phyloP scores from a whole-genome alignment of 108 stramenopile species.

The Stephanodiscus triporus region DNA sequence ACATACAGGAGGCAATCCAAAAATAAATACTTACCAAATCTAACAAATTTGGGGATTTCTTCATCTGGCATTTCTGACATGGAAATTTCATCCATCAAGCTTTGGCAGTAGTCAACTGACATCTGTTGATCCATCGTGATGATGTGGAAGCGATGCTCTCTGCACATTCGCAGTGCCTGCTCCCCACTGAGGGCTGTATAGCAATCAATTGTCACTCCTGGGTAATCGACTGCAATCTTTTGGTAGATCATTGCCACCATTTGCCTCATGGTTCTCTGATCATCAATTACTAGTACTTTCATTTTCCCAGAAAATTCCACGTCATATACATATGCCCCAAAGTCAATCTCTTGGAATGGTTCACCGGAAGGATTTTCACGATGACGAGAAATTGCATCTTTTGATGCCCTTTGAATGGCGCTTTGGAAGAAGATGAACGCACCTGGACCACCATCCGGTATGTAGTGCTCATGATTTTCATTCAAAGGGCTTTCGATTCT shows the following conservation, averaged over 20 bases:
- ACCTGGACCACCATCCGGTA: constrained; percentile 40
- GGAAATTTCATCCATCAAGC: constrained; percentile 32
- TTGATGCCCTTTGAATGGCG: constrained; percentile 41
- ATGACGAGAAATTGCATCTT: constrained; percentile 42
- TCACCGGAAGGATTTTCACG: constrained; percentile 38
- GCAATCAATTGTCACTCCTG: constrained; percentile 30
- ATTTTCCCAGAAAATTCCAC: constrained; percentile 35
- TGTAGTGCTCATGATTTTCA: constrained; percentile 16
- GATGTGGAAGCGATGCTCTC: constrained; percentile 42
- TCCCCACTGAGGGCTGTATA: constrained; percentile 47
- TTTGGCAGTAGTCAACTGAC: constrained; percentile 34
- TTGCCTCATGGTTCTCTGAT: constrained; percentile 54
- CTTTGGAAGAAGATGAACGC: constrained; percentile 45
- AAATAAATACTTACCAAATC: constrained; percentile 13
- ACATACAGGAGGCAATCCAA: too few species aligned
- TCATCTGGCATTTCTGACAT: constrained; percentile 6
- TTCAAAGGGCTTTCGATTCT: constrained; percentile 31
- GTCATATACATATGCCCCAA: constrained; percentile 40
- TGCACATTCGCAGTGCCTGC: constrained; percentile 39
- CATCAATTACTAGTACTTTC: constrained; percentile 48
- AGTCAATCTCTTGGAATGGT: constrained; percentile 35
- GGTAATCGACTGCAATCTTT: constrained; percentile 32
- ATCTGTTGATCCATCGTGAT: constrained; percentile 55
- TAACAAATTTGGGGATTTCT: constrained; percentile 18
- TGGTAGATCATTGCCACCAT: constrained; percentile 56